These are phyloP conservation scores for Wickerhamomyces sp. DNA, from an alignment of 1,139 yeast genomes.

Conservation along the genomic window DNA sequence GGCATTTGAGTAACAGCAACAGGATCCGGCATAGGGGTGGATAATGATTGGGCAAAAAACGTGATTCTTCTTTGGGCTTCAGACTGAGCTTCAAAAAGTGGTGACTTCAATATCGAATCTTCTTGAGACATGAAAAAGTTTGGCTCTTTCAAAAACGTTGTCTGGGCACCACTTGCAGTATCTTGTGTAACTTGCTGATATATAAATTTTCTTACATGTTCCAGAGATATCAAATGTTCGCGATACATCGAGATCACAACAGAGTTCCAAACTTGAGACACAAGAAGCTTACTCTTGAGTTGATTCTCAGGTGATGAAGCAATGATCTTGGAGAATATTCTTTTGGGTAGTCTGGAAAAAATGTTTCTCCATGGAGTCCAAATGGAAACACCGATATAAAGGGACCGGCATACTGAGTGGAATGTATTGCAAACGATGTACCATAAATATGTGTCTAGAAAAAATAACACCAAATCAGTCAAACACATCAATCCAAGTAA, in stretches of 20 bases:
- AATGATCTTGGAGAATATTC: slow-evolving; percentile 63
- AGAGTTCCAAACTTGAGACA: slow-evolving; percentile 73
- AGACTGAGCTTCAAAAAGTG: slow-evolving; percentile 49
- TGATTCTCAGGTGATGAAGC: slow-evolving; percentile 49
- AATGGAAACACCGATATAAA: slow-evolving; percentile 68
- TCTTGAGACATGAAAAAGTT: slow-evolving; percentile 67
- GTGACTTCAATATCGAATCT: slow-evolving; percentile 59
- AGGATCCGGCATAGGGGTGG: slow-evolving; percentile 70
- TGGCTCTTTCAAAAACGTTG: slow-evolving; percentile 52
- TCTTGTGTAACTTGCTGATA: slow-evolving; percentile 51
- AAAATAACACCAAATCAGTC: slow-evolving; percentile 63
- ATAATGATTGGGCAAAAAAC: slow-evolving; percentile 71
- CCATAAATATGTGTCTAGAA: slow-evolving; percentile 75
- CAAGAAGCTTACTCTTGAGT: slow-evolving; percentile 59
- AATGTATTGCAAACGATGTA: slow-evolving; percentile 66
- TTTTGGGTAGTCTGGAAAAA: slow-evolving; percentile 66
- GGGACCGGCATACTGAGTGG: slow-evolving; percentile 67
- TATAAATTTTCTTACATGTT: slow-evolving; percentile 63
- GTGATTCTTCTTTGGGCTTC: slow-evolving; percentile 75
- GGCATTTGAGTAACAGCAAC: slow-evolving; percentile 75
- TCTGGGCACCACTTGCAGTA: slow-evolving; percentile 15
- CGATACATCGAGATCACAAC: slow-evolving; percentile 67
- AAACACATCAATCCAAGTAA: slow-evolving; percentile 59
- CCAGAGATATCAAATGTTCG: slow-evolving; percentile 65
- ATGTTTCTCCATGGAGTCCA: slow-evolving; percentile 77